Evolutionary conservation across 352 stramenopile species (phyloP).

Genomic region (Blastocystis sp.): DNA sequence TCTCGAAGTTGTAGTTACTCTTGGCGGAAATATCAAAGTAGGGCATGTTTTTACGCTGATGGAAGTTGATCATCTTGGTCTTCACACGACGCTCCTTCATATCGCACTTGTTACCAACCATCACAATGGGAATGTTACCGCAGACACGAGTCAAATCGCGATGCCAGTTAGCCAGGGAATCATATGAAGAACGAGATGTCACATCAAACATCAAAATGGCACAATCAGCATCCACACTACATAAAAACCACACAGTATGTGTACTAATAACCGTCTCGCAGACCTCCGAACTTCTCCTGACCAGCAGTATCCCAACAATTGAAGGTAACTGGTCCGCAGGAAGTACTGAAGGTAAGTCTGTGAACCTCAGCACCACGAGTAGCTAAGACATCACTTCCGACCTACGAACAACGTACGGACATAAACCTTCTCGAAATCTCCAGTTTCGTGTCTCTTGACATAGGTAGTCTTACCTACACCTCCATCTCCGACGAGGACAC

Average conservation of each 20-base stretch:
- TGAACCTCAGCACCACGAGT: constrained; percentile 98
- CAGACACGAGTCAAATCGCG: constrained; percentile 96
- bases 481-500: constrained; percentile 98
- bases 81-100: constrained; percentile 99
- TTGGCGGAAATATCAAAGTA: constrained; percentile 99
- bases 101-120: constrained; percentile 98
- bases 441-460: constrained; percentile 98
- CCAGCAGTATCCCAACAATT: constrained; percentile 99
- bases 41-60: constrained; percentile 99
- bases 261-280: constrained; percentile 87
- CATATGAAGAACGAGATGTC: constrained; percentile 98
- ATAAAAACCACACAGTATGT: background rate
- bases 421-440: constrained; percentile 99
- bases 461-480: constrained; percentile 99
- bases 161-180: constrained; percentile 99
- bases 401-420: constrained; percentile 70
- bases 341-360: constrained; percentile 96
- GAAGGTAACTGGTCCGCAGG: constrained; percentile 96
- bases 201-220: constrained; percentile 99
- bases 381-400: constrained; percentile 66
- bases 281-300: constrained; percentile 94
- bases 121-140: constrained; percentile 98
- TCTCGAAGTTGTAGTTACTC: constrained; percentile 99
- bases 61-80: constrained; percentile 99
- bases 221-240: constrained; percentile 92